These are phyloP conservation scores for Starmerella davenportii DNA, from an alignment of 805 yeast species.

Conservation along the genomic window DNA sequence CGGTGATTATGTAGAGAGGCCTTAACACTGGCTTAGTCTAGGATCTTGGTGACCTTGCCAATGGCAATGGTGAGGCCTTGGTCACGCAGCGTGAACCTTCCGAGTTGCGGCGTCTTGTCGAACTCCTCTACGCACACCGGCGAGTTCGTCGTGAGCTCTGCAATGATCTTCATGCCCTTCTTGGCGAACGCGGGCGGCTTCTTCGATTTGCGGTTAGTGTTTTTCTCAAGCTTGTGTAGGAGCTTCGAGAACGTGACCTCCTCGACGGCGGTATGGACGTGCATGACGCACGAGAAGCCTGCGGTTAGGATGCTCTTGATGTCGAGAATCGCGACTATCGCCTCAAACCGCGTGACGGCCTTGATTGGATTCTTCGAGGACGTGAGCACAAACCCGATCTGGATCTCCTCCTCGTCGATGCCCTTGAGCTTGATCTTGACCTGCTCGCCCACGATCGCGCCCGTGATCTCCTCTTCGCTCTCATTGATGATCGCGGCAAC, in stretches of 20 bases:
- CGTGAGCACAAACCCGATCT: constrained; percentile 79
- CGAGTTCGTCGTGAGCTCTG: constrained; percentile 64
- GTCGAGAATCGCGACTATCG: constrained; percentile 93
- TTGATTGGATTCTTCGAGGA: constrained; percentile 76
- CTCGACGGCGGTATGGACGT: constrained; percentile 94
- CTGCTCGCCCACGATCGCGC: constrained; percentile 93
- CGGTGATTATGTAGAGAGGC: too few relatives aligned
- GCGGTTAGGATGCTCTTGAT: constrained; percentile 83
- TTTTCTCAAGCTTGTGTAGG: constrained; percentile 86
- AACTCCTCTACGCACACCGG: constrained; percentile 91
- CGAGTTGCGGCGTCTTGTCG: constrained; percentile 84
- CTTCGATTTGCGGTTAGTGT: constrained; percentile 89
- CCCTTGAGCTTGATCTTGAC: constrained; percentile 85
- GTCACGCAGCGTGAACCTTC: constrained; percentile 95
- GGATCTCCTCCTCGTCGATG: constrained; percentile 90
- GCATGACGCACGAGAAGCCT: constrained; percentile 97
- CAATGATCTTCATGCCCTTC: constrained; percentile 96
- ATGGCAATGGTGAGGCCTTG: constrained; percentile 97
- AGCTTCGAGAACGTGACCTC: constrained; percentile 71
- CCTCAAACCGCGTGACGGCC: constrained; percentile 79
- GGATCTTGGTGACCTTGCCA: constrained; percentile 85
- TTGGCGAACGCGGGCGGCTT: constrained; percentile 97
- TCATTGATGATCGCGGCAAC: constrained; percentile 79
- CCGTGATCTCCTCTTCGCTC: constrained; percentile 81
- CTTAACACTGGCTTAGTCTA: too few relatives aligned